Conservation (phyloP, 2,329 filamentous ascomycete genomes). For the Aulographum hederae region DNA sequence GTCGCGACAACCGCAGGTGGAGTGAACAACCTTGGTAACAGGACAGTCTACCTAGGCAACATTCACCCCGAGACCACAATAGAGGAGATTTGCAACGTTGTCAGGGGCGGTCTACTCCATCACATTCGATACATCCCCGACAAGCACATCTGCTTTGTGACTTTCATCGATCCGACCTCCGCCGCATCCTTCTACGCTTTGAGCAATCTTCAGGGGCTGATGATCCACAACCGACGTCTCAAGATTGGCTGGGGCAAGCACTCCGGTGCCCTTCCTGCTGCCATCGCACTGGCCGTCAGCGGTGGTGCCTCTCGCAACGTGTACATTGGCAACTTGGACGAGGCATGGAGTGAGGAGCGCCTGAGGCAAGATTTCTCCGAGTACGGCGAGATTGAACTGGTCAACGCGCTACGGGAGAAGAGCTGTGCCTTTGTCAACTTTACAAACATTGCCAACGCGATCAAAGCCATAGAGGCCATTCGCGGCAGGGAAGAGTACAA, state of each 20-base stretch:
- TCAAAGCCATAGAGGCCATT: constrained; percentile 96
- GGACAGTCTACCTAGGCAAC: constrained; percentile 94
- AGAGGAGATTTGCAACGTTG: constrained; percentile 98
- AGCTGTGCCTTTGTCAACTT: constrained; percentile 99
- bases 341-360: constrained; percentile 92
- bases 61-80: constrained; percentile 98
- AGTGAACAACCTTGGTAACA: constrained; percentile 92
- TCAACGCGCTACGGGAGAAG: constrained; percentile 94
- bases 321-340: constrained; percentile 93
- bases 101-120: constrained; percentile 83
- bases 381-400: constrained; percentile 92
- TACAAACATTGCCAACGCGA: constrained; percentile 98
- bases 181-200: constrained; percentile 95
- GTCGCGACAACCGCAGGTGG: constrained; percentile 93
- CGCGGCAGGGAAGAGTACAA: constrained; percentile 91
- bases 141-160: constrained; percentile 99
- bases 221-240: constrained; percentile 95
- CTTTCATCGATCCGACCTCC: constrained; percentile 95
- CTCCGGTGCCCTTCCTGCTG: constrained; percentile 85
- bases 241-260: constrained; percentile 99
- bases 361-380: constrained; percentile 93
- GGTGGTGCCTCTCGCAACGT: constrained; percentile 97
- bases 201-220: constrained; percentile 90
- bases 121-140: constrained; percentile 98
- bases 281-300: constrained; percentile 88